phyloP scores from a whole-genome alignment of 768 basidiomycete species.

The Suillus lakei region DNA sequence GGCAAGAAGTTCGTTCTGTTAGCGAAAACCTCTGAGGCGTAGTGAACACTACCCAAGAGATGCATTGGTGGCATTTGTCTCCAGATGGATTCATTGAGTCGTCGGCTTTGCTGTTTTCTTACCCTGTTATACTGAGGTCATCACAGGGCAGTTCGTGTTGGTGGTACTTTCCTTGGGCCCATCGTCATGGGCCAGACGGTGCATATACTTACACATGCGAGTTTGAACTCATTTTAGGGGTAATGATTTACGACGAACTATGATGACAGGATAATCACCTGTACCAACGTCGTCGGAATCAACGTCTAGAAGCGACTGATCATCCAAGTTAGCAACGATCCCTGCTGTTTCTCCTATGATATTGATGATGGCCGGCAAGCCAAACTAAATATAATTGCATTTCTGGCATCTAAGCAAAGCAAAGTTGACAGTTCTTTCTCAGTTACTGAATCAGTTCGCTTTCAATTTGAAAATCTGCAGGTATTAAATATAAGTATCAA shows the following conservation, averaged over 20 bases:
- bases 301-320: not conserved
- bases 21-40: not conserved
- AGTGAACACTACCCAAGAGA: not conserved
- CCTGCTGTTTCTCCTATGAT: not conserved
- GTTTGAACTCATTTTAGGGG: not conserved
- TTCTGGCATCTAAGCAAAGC: not conserved
- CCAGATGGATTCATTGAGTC: not conserved
- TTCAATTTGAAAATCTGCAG: too few species aligned
- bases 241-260: too few species aligned
- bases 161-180: too few species aligned
- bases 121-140: too few species aligned
- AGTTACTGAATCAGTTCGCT: too few species aligned
- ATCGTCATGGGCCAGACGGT: too few species aligned
- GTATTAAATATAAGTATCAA: too few species aligned
- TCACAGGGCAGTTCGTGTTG: too few species aligned
- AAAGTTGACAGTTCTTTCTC: too few species aligned
- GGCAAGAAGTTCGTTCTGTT: not conserved
- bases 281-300: constrained; percentile 19
- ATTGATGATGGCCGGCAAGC: not conserved
- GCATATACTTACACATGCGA: too few species aligned
- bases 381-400: not conserved
- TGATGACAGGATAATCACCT: constrained; percentile 22
- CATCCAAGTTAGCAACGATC: not conserved
- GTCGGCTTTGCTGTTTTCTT: too few species aligned
- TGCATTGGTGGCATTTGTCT: not conserved